These are phyloP conservation scores for Gypsophila paniculata DNA, from an alignment of 179 eudicot genomes.

Conservation along the genomic window DNA sequence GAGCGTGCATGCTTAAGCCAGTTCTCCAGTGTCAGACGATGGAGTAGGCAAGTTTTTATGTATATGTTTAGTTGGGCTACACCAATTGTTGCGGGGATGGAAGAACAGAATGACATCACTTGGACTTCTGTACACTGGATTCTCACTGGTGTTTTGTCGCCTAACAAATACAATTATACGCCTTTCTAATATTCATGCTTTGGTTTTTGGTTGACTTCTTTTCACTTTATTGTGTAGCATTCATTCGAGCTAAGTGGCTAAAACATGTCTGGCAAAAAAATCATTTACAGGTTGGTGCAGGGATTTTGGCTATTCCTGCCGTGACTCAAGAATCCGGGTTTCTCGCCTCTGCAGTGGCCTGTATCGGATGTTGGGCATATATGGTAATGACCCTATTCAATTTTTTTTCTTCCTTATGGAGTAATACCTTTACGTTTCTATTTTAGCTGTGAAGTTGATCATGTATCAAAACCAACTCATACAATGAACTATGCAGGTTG, in stretches of 20 bases:
- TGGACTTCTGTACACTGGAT: neutral
- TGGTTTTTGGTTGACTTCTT: neutral
- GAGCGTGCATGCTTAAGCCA: neutral
- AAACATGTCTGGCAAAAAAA: neutral
- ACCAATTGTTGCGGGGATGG: neutral
- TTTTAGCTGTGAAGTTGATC: constrained; percentile 9
- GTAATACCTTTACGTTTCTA: neutral
- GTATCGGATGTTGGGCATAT: constrained; percentile 75
- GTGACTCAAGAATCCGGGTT: constrained; percentile 94
- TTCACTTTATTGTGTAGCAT: neutral
- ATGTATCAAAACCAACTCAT: neutral
- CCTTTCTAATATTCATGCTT: neutral
- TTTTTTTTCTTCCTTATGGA: neutral
- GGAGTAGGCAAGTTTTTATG: neutral
- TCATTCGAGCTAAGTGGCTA: neutral
- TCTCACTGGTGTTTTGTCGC: neutral
- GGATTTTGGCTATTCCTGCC: constrained; percentile 91
- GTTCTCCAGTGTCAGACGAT: neutral
- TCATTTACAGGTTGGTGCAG: constrained; percentile 68
- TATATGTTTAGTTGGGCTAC: neutral
- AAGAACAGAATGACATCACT: neutral
- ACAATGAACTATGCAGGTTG: constrained; percentile 49
- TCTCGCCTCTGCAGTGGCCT: constrained; percentile 70
- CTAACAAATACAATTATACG: neutral
- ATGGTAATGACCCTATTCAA: constrained; percentile 49